Base-by-base conservation (phyloP, 2,329 filamentous ascomycete genomes). In the Fusarium equiseti region DNA sequence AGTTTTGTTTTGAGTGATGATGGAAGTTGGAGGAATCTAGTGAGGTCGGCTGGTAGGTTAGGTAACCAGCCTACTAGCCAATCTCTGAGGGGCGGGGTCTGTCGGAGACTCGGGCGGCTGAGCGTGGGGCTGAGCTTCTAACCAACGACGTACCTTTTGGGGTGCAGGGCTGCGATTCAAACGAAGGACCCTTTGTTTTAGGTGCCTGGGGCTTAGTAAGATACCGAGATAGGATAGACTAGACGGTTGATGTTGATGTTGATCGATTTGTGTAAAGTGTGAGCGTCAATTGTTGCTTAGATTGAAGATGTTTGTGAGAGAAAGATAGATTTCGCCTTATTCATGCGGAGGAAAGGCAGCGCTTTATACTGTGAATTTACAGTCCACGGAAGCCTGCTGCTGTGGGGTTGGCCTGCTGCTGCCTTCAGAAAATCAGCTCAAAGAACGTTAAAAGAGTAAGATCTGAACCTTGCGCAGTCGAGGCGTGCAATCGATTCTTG, bases 61-160 rank as follows among this genome's bases (percentile, higher is more conserved):
- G 29, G 61, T 38, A 64, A 57, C 60, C 48, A 59, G 22, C 61
- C 31, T 40, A n/a, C 18, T 27, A 40, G 50, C 61, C 63, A 75
- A 72, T 62, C 40, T 66, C 72, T 76, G 74, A 74, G 74, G 74
- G 74, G 61, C 74, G 74, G 74, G 74, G 61, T 76, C 63, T 35
- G 35, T 42, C 22, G 50, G 66, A 38, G 35, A 38, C 35, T 38
- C 35, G 18, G 35, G 35, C 35, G 35, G 63, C 58, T 68, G 68
- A 75, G 61, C 57, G 63, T 71, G 63, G 60, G 69, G 65, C 66
- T 59, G 24, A 53, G 50, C 42, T 43, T 53, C n/a, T 51, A 46
- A 59, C 61, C 57, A 73, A 60, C 51, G 38, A 68, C 60, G 51
- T 71, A 71, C 68, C 56, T 72, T 72, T 46, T 40, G 49, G 16